Base-by-base conservation (phyloP, 495 filamentous ascomycete genomes). In the Chaetomium fimeti region DNA sequence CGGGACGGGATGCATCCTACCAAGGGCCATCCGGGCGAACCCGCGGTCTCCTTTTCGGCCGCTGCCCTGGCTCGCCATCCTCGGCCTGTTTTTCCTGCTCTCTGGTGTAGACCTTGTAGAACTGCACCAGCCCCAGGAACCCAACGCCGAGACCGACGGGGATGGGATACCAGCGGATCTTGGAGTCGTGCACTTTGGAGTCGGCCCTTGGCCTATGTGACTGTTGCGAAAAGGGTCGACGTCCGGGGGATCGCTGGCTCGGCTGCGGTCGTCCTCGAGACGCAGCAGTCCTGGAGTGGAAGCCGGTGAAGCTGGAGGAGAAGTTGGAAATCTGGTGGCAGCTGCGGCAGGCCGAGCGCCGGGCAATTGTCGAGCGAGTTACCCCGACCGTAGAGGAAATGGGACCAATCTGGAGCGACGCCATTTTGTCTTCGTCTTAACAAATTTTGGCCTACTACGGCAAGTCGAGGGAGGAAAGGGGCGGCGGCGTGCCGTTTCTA, bases 101-200 rank as follows among this genome's bases (percentile, higher is more conserved):
- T 68, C 87, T 65, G 72, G 83, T 73, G 79, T 81, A 83, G 61
- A 87, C 78, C 73, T 88, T 90, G 77, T 96, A 94, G 71, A 97
- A 87, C 65, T 97, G 92, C 29, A 89, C 80, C 18, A 91, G 76
- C 5, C 93, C 95, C 13, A 98, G 80, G 53, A 97, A 91, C 45
- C 84, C 91, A 66, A 98, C 89, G 49, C 94, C 94, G 6, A 98
- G 81, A 11, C 88, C 91, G 42, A 96, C 85, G 24, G 94, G 95
- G 71, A 98, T 98, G n/a, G 91, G 91, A 77, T 93, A 89, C 94
- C 94, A 98, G 82, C 90, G 85, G 57, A 96, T 84, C 69, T 88
- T 94, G 32, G 90, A 95, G 64, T 88, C 71, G 60, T 71, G 55
- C 84, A 85, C 69, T n/a, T 73, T 75, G 38, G 76, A 74, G 20